Evolutionary conservation across 169 alveolate species (phyloP), one percentile per base, ranked within the genome.

Genomic region (Plasmodium chabaudi): DNA sequence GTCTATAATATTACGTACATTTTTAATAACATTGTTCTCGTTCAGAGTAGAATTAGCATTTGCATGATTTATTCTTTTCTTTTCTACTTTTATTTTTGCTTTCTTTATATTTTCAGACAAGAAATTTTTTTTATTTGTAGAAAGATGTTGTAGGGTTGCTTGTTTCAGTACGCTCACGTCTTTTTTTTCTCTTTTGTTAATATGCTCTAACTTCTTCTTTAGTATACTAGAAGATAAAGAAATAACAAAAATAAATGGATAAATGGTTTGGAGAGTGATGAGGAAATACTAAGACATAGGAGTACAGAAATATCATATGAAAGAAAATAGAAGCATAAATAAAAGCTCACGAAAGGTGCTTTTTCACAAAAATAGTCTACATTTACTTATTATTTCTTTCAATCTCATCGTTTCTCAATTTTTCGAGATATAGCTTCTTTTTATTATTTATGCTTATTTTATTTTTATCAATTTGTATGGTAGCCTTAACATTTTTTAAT

Each of bases 351-450:
- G 59, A 51, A 12, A 15, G 1, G 59, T 51, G 59, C 21, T 15
- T 15, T 12, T 15, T 15, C 59, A 15, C 59, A 51, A 70, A 39
- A 59, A 34, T 34, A 21, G 88, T 63, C 68, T 77, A 64, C 88
- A 77, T 64, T 64, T 77, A 77, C 88, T 64, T 77, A 64, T 77
- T 77, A 56, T 77, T 61, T 61, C 88, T 77, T 69, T 77, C 77
- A 10, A 77, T 77, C 39, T 77, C 88, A 2, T 77, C 79, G 21
- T 77, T 77, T 23, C 77, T 61, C 15, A 77, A 21, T 49, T 77
- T 77, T 1, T 67, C 88, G 12, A 51, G 55, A 57, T 77, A 77
- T n/a, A 77, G 34, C 46, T 77, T 77, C 61, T 77, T 77, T 42
- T 57, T 25, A 42, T 77, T 77, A 23, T 77, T 77, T 17, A 77